Base-by-base conservation (phyloP, 345 rosid genomes). In the Triadica sebifera region DNA sequence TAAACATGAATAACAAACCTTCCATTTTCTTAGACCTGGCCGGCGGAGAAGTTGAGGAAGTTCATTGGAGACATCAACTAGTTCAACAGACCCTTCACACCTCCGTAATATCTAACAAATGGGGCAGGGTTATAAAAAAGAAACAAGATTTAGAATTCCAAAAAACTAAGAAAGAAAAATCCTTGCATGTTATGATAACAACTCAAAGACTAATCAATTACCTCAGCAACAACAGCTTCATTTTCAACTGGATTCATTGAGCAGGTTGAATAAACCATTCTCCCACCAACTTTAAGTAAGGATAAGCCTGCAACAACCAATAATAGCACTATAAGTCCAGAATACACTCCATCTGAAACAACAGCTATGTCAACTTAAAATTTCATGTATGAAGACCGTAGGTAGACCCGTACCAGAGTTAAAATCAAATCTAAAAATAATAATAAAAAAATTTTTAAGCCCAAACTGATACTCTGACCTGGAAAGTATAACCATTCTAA, bases 181-280 rank as follows among this genome's bases (percentile, higher is more conserved):
- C 37, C 52, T 61, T 34, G 64, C 6, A 60, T 3, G 15, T 34
- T 12, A n/a, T 22, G 22, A 15, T 46, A 39, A 7, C 19, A 66
- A 19, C 25, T 3, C 22, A 39, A 39, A n/a, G 58, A 67, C 29
- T 12, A 53, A 62, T 73, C 49, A 19, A 70, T 78, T 86, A 93
- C 99, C 89, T 91, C 96, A 75, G 97, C 91, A 82, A 95, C 96
- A 80, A 95, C 99, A 55, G 98, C 99, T 84, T 95, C 99, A 81
- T 95, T 77, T 85, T 95, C 98, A 63, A 95, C 88, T 75, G 98
- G 98, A 84, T 95, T 93, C 98, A 93, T 90, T n/a, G 98, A 91
- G 80, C 98, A 95, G 65, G 99, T 93, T 4, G 98, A 95, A 85
- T 95, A 95, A 75, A 95, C 91, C 93, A 95, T 93, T 87, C 90